Evolutionary conservation across 202 grass and related monocot species (phyloP), one percentile per base, ranked within the genome.

Genomic region (Saccharum hybrid): DNA sequence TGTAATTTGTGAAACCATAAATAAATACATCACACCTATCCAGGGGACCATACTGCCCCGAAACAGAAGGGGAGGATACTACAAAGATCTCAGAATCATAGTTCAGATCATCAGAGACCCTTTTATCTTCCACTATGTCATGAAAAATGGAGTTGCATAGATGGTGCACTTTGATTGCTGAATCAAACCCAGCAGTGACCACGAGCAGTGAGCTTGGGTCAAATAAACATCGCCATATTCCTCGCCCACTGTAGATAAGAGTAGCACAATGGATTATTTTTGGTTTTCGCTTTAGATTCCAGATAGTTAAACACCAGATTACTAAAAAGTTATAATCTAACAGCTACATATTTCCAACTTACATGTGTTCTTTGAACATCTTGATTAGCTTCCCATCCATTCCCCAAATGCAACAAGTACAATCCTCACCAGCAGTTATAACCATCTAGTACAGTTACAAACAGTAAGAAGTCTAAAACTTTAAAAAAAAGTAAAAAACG

Each of bases 171-270:
- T 95, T 98, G 67, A 98, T 93, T 76, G 95, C 89, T 63, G 90
- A 98, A 90, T 98, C 95, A 83, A 98, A 98, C 39, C 95, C 95
- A 73, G 87, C 92, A 26, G 89, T 95, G 61, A 89, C 85, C 78
- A 98, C 37, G 66, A 98, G 74, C 23, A 81, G 76, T 68, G 91
- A 91, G 77, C 54, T 90, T 75, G 96, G 90, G 84, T 98, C 96
- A 94, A 95, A 98, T 86, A 91, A 83, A 84, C 92, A 98, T 74
- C 90, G 80, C 96, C 96, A 98, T 90, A 95, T 92, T 69, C 96
- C 96, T 81, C 95, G 94, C 19, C 95, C 95, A 82, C 92, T 93
- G 52, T 73, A 88, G 23, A 39, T 68, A 59, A 79, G 19, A 80
- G 30, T 54, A 70, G 10, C 40, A 79, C 9, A 63, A 34, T n/a